phyloP scores from a whole-genome alignment of 176 grass and related monocot genomes.

The Phoenix roebelenii region DNA sequence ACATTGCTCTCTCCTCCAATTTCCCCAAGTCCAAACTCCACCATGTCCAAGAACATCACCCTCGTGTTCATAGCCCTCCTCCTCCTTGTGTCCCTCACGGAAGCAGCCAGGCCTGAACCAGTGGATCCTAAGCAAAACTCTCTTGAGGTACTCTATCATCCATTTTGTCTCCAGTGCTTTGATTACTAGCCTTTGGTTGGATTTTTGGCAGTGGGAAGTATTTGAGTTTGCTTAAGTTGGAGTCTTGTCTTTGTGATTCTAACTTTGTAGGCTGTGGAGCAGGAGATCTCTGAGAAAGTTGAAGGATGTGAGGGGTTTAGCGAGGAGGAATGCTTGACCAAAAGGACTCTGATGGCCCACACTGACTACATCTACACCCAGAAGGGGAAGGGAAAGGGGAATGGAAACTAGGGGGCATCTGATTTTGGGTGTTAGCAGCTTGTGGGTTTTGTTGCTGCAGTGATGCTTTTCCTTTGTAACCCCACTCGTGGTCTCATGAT shows the following conservation, averaged over 20 bases:
- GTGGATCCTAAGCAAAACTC: constrained; percentile 4
- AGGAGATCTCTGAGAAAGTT: constrained; percentile 1
- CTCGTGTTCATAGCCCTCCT: constrained; percentile 22
- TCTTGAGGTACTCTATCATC: constrained; percentile 10
- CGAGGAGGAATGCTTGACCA: constrained; percentile 8
- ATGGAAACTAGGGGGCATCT: background rate
- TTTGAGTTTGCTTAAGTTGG: no score
- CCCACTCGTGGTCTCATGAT: no score
- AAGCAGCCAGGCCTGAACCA: constrained; percentile 21
- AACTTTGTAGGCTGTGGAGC: constrained; percentile 19
- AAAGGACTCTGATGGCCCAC: constrained; percentile 1
- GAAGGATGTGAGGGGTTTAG: constrained; percentile 1
- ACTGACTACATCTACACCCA: constrained; percentile 19
- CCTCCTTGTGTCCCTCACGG: constrained; percentile 17
- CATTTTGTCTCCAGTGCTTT: no score
- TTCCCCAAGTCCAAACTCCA: background rate
- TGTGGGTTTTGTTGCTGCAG: no score
- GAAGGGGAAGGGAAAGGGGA: background rate
- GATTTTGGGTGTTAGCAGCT: no score
- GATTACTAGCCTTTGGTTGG: no score
- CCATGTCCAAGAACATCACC: constrained; percentile 20
- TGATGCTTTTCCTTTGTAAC: no score
- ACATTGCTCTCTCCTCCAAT: no score
- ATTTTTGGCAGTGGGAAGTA: no score
- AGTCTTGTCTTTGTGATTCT: background rate